Base-by-base conservation (phyloP, 257 asterid genomes). In the Paraleonurus japonicus region DNA sequence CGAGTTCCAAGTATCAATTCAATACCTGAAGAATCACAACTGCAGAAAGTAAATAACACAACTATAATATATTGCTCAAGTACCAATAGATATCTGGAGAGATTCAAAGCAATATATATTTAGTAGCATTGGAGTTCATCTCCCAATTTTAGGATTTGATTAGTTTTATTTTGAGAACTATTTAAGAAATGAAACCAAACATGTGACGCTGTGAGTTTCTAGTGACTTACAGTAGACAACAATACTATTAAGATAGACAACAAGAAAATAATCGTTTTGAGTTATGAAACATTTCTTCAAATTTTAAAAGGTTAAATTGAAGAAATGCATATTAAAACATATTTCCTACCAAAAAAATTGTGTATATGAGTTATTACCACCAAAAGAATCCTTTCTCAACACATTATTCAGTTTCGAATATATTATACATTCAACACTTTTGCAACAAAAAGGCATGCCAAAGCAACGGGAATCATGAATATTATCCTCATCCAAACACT, bases 1-100 rank as follows among this genome's bases (percentile, higher is more conserved):
- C 78, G 82, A 67, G 94, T 92, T 75, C 96, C 96, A 78, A 89
- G 95, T 80, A 92, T 86, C 88, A 89, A 80, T 71, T 92, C 96
- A 65, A 92, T 84, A 72, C 96, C 96, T 89, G 77, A 61, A 70
- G 64, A 45, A 39, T 67, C 26, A 64, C 61, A 72, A 68, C 39
- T 74, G 74, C 17, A 70, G 78, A 55, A 53, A 60, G 45, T 33
- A 72, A 55, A 28, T 17, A 28, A 39, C 37, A 19, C 58, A 23
- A 17, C 69, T 53, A 57, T 19, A 33, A 69, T 13, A 75, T 33
- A 54, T 45, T 55, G 47, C 68, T 43, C 72, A 28, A 17, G 3
- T 16, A 41, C 23, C 13, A 58, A 54, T 24, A 53, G 13, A 73
- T 32, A 17, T 19, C 62, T 30, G 37, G 16, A 50, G 43, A 22